Conservation (phyloP, 2,329 filamentous ascomycete species). For the Epichloe baconii region DNA sequence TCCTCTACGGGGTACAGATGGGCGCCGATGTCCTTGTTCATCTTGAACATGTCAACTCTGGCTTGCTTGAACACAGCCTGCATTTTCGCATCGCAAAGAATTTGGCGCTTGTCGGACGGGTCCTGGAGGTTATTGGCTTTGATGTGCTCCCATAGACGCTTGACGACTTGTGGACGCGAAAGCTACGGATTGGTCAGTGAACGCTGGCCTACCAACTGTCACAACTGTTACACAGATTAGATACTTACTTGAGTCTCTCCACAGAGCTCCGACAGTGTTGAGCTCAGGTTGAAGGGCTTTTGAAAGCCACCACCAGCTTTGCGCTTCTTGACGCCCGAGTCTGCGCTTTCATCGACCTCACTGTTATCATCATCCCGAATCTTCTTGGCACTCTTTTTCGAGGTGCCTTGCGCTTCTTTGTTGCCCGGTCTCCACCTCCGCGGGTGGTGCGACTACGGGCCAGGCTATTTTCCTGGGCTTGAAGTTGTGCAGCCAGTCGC, state of each 20-base stretch:
- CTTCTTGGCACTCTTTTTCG: conserved; percentile 70
- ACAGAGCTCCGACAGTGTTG: conserved; percentile 54
- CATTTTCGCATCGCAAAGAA: conserved; percentile 84
- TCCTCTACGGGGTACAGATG: conserved; percentile 82
- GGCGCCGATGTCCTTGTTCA: conserved; percentile 91
- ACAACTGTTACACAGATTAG: not conserved
- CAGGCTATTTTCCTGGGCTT: conserved; percentile 77
- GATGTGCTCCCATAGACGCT: conserved; percentile 93
- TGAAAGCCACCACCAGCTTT: conserved; percentile 91
- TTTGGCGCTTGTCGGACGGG: conserved; percentile 81
- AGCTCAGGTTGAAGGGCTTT: conserved; percentile 66
- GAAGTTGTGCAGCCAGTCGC: conserved; percentile 71
- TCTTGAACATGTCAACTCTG: conserved; percentile 95
- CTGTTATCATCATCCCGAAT: conserved; percentile 70
- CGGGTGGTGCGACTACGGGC: conserved; percentile 59
- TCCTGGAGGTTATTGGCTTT: conserved; percentile 82
- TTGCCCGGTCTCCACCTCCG: conserved; percentile 51
- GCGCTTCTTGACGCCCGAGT: conserved; percentile 47
- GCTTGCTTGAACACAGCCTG: conserved; percentile 83
- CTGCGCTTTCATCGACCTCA: conserved; percentile 52
- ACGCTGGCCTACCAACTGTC: not conserved
- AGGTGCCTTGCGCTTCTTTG: conserved; percentile 53
- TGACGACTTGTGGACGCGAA: conserved; percentile 88
- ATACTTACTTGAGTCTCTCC: conserved; percentile 51
- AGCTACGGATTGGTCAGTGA: conserved; percentile 38